Conservation (phyloP, 495 filamentous ascomycete species). For the Talaromyces trachyspermus region DNA sequence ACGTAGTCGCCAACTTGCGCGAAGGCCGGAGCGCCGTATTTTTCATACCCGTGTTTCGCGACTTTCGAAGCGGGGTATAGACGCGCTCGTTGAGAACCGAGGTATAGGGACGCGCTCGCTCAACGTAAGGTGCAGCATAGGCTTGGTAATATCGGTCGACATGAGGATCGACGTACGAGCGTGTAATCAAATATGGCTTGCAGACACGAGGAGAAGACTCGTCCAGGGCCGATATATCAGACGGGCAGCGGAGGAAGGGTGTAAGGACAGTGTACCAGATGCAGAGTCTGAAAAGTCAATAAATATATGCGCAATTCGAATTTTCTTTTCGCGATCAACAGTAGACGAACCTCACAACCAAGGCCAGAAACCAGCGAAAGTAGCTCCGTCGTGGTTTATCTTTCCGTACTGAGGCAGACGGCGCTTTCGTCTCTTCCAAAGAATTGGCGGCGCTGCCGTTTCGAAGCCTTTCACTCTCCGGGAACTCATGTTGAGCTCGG, state of each 20-base stretch:
- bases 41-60: slow-evolving; percentile 53
- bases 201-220: slow-evolving; percentile 72
- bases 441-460: not conserved
- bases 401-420: slow-evolving; percentile 5
- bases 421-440: not conserved
- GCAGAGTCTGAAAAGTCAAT: slow-evolving; percentile 48
- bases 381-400: slow-evolving; percentile 26
- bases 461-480: not conserved
- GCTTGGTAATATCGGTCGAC: slow-evolving; percentile 78
- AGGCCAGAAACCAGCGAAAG: slow-evolving; percentile 45
- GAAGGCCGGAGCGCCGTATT: slow-evolving; percentile 72
- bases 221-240: slow-evolving; percentile 54
- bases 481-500: slow-evolving; percentile 1
- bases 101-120: slow-evolving; percentile 69
- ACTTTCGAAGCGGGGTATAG: slow-evolving; percentile 59
- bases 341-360: slow-evolving; percentile 53
- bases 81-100: slow-evolving; percentile 55
- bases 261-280: slow-evolving; percentile 84
- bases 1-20: slow-evolving; percentile 56
- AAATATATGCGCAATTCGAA: slow-evolving; percentile 1
- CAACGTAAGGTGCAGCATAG: slow-evolving; percentile 77
- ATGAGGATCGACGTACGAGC: slow-evolving; percentile 63
- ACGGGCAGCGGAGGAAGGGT: slow-evolving; percentile 74
- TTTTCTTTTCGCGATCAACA: not conserved
- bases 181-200: slow-evolving; percentile 69